These are phyloP conservation scores for Cardiospermum halicacabum DNA, from an alignment of 345 rosid species.

Conservation along the genomic window DNA sequence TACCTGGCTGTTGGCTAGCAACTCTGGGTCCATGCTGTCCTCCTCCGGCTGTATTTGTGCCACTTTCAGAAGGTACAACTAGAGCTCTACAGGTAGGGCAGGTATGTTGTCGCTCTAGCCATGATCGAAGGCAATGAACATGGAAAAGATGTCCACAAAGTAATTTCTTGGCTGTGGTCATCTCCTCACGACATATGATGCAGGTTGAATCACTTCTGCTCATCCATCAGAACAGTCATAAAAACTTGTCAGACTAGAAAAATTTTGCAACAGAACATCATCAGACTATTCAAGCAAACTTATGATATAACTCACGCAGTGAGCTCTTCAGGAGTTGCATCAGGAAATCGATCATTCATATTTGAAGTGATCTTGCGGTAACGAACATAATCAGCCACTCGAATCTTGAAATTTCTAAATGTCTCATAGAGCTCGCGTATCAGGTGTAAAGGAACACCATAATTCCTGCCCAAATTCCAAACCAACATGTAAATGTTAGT, in stretches of 20 bases:
- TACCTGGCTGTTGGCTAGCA: slow-evolving; percentile 51
- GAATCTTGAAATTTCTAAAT: slow-evolving; percentile 84
- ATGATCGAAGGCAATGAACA: slow-evolving; percentile 93
- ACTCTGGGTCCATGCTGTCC: slow-evolving; percentile 56
- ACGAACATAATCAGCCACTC: slow-evolving; percentile 87
- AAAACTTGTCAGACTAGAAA: neutral
- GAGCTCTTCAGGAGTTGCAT: slow-evolving; percentile 91
- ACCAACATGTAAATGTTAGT: neutral
- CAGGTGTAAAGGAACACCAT: slow-evolving; percentile 91
- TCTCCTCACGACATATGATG: slow-evolving; percentile 98
- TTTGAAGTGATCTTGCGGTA: slow-evolving; percentile 92
- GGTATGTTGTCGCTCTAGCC: slow-evolving; percentile 95
- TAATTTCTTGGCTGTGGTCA: slow-evolving; percentile 88
- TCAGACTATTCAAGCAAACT: neutral
- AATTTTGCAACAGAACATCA: neutral
- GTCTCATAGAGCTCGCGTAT: slow-evolving; percentile 97
- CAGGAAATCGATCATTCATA: slow-evolving; percentile 94
- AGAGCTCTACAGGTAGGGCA: slow-evolving; percentile 95
- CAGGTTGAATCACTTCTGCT: slow-evolving; percentile 92
- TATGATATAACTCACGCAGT: slow-evolving; percentile 49
- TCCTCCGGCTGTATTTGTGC: slow-evolving; percentile 45
- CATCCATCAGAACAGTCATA: slow-evolving; percentile 20
- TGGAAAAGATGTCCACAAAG: slow-evolving; percentile 94
- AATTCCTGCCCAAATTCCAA: slow-evolving; percentile 53
- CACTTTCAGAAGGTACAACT: slow-evolving; percentile 79